Base-by-base conservation (phyloP, 2,329 filamentous ascomycete species). In the Verticillium nubilum region DNA sequence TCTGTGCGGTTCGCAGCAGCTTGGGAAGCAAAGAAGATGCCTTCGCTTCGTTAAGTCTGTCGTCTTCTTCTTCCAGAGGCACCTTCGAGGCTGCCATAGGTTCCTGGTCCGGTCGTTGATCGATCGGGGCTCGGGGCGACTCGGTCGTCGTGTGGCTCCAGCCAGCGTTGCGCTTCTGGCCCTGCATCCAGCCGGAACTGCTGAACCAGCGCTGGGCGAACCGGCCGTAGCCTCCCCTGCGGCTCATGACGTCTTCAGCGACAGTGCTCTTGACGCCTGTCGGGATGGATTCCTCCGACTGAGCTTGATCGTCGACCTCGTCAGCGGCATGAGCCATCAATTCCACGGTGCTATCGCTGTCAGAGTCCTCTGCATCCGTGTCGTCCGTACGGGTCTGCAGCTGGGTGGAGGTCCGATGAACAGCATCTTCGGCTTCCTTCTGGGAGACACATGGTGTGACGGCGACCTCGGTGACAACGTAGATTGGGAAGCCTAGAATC, bases 201-300 rank as follows among this genome's bases (percentile, higher is more conserved):
- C 91, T 95, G 70, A 98, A 95, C 95, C 95, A 99, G 61, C 88
- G 87, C 63, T 92, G 86, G 0, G 94, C 91, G 71, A 98, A 97
- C 37, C 91, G 83, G 4, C 93, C 94, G 72, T 97, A 98, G 63
- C 87, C 87, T 0, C 93, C 92, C 66, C 86, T 89, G 60, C 86
- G 87, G 37, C 87, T 85, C 58, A 97, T 94, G 1, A 98, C 93
- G 76, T 98, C 91, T 72, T 96, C 87, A 0, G 89, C 92, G 61
- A 97, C 87, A 65, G 88, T 92, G 63, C 82, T 87, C 35, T 73
- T 75, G 9, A 70, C 69, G 4, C 74, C 70, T 4, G 56, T 52
- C 15, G 50, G n/a, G 9, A n/a, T 53, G 23, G 27, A 26, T 52
- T 69, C 68, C 13, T 71, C 71, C 29, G 72, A 73, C 2, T 71